Evolutionary conservation across 2,329 filamentous ascomycete genomes (phyloP), one percentile per base, ranked within the genome.

Genomic region (Proliferodiscus dingleyae): DNA sequence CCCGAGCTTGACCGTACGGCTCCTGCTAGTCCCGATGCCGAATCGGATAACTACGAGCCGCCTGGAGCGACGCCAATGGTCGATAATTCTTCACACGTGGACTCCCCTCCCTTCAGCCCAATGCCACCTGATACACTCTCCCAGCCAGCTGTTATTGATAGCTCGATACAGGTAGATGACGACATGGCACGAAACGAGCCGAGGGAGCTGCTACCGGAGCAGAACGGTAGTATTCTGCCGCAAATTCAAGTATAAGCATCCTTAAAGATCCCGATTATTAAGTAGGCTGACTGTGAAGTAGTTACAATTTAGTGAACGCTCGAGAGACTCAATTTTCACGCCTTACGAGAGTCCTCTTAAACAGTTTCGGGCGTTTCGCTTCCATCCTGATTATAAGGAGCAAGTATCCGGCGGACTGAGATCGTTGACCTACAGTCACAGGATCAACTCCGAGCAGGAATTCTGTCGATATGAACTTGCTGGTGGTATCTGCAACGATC

Each of bases 351-450:
- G 89, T 61, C 87, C 89, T 24, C 73, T 98, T 50, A 81, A 79
- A 56, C 78, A 79, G 57, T 96, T 97, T 66, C 88, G 82, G 64
- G 85, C 87, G 29, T 98, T 87, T 68, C 88, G 91, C 57, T 96
- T 91, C 64, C 90, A 97, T 63, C 87, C 88, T 24, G 73, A 78
- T 41, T 97, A 83, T 68, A 71, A 74, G 54, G 66, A 84, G 40
- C 71, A 79, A 46, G 81, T 95, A 46, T 64, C 79, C 45, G 85
- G 83, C 51, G 91, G 91, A 34, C 84, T 89, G 62, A 83, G 85
- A 62, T 97, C 93, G 53, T 75, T 94, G 71, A 97, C 90, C 34
- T 97, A 91, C 70, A 96, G 88, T 69, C 87, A 95, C 67, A 84
- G 83, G 57, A 95, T 98, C 67, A 82, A 96, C 63, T 74, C 82